Evolutionary conservation across 345 rosid genomes (phyloP).

Genomic region (Firmiana major): DNA sequence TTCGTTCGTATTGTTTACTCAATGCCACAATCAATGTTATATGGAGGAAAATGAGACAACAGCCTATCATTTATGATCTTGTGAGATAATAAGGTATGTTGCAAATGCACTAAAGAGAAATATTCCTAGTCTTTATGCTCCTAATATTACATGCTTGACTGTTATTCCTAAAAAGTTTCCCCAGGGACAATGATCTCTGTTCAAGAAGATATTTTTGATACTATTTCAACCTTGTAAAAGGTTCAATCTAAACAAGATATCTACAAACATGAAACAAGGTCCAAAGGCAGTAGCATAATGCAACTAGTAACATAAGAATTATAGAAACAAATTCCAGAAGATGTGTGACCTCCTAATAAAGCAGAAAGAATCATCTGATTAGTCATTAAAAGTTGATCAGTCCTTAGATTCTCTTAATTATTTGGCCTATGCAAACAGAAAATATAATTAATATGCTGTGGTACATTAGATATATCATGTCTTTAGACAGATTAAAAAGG

Average conservation of each 20-base stretch:
- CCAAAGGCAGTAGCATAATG: background rate
- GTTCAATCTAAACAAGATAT: too few species aligned
- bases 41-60: background rate
- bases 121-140: background rate
- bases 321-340: background rate
- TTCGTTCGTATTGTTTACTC: background rate
- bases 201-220: too few species aligned
- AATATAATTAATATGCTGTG: background rate
- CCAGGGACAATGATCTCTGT: background rate
- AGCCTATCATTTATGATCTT: background rate
- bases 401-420: background rate
- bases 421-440: background rate
- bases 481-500: background rate
- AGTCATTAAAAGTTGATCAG: background rate
- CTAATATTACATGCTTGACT: background rate
- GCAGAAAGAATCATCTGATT: background rate
- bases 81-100: background rate
- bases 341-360: background rate
- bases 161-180: background rate
- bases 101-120: background rate
- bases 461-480: background rate
- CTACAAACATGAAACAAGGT: background rate
- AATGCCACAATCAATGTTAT: background rate
- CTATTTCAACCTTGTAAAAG: background rate
- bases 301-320: background rate